Evolutionary conservation across 495 filamentous ascomycete genomes (phyloP).

Genomic region (Xylaria grammica): DNA sequence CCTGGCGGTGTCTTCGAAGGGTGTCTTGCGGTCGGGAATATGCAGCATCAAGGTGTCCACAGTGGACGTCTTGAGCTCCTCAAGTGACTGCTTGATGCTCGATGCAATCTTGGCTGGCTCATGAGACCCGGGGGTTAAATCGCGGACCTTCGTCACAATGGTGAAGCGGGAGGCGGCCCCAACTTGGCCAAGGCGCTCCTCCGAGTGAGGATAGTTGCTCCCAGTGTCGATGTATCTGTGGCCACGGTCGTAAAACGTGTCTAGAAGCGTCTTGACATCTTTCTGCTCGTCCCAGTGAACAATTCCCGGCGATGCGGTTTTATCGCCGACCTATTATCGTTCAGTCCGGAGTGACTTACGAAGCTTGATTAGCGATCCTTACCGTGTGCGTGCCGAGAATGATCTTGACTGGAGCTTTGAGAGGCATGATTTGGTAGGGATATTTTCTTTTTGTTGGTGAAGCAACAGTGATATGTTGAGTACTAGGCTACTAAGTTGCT

Average conservation of each 20-base stretch:
- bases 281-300: slow-evolving; percentile 28
- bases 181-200: slow-evolving; percentile 31
- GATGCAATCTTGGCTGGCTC: slow-evolving; percentile 27
- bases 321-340: slow-evolving; percentile 25
- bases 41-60: slow-evolving; percentile 50
- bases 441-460: background rate
- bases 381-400: slow-evolving; percentile 26
- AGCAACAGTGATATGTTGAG: background rate
- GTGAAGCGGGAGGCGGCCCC: slow-evolving; percentile 22
- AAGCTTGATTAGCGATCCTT: background rate
- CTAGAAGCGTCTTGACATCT: slow-evolving; percentile 29
- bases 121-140: slow-evolving; percentile 27
- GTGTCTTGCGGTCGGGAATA: slow-evolving; percentile 46
- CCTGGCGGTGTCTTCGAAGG: slow-evolving; percentile 48
- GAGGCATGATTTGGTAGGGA: slow-evolving; percentile 20
- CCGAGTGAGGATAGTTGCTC: slow-evolving; percentile 31
- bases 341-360: background rate
- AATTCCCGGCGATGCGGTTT: slow-evolving; percentile 5
- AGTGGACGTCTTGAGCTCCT: slow-evolving; percentile 24
- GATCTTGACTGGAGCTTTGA: slow-evolving; percentile 25
- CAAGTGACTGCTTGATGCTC: slow-evolving; percentile 34
- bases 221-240: slow-evolving; percentile 36
- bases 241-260: slow-evolving; percentile 31
- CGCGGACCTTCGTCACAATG: slow-evolving; percentile 36
- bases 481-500: background rate